Evolutionary conservation across 1,284 basidiomycete species (phyloP), one percentile per base, ranked within the genome.

Genomic region (Ustilago bromivora): DNA sequence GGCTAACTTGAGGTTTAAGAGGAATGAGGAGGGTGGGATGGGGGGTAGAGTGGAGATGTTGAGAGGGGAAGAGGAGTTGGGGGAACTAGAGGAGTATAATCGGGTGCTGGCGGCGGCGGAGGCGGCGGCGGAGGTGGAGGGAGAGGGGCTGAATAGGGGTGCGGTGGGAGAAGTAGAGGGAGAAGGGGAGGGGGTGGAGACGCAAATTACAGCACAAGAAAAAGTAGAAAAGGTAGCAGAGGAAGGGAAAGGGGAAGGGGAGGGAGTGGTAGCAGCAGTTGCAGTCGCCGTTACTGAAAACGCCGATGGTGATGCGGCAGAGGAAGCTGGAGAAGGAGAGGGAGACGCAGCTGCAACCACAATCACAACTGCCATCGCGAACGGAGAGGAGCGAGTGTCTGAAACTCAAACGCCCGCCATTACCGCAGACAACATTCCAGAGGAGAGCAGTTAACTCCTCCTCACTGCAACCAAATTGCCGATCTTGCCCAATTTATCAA

Each of bases 1-100:
- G 60, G 46, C 31, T 3, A 59, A 78, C 62, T 43, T 78, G 60
- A n/a, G 72, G 12, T 78, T 78, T 54, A 71, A 74, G 55, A 23
- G 23, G 15, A 56, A 28, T 28, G 23, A 12, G 12, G 35, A 47
- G 35, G 32, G 34, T 23, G 34, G 17, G 40, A 12, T 10, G 8
- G 55, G 23, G 36, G n/a, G 53, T 17, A 47, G 15, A 6, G 43
- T 49, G 49, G 32, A 23, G 23, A 11, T 19, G 40, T 32, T 62
- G 51, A 34, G 53, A 28, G 64, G 60, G 4, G 69, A 62, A 36
- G 69, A 66, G 60, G 51, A 28, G 51, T 35, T 35, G 43, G 31
- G 12, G 2, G 69, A 66, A 57, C 36, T 66, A 43, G 58, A 66
- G 2, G 60, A 59, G 59, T 66, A 32, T 10, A 55, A 34, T 32